These are phyloP conservation scores for Fraxinus albicans DNA, from an alignment of 305 asterid species.

Conservation along the genomic window DNA sequence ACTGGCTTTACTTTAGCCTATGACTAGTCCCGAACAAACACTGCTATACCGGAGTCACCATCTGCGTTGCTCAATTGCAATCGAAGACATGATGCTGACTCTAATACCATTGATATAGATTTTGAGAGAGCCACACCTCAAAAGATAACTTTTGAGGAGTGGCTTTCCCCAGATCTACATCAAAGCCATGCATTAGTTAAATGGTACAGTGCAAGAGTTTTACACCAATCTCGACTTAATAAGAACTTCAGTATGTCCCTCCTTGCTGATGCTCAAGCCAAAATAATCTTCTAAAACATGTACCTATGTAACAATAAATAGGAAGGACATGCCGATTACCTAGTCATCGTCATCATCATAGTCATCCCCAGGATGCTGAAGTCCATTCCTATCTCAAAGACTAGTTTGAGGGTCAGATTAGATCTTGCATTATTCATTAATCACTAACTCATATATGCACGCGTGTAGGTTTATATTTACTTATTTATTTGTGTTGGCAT, in stretches of 20 bases:
- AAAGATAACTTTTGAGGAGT: too few species aligned
- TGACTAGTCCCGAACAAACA: too few species aligned
- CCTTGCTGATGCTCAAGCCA: not conserved
- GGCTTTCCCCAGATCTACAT: too few species aligned
- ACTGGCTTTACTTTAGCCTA: too few species aligned
- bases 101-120: too few species aligned
- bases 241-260: not conserved
- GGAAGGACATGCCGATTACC: not conserved
- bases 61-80: too few species aligned
- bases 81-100: too few species aligned
- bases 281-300: not conserved
- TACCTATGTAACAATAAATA: not conserved
- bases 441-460: not conserved
- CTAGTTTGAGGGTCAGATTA: not conserved
- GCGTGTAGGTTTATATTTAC: not conserved
- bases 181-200: too few species aligned
- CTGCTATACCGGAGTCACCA: too few species aligned
- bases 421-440: not conserved
- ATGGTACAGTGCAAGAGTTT: not conserved
- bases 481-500: not conserved
- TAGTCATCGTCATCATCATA: not conserved
- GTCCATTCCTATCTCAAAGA: not conserved
- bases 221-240: not conserved
- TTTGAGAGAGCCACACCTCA: too few species aligned
- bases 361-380: not conserved